Evolutionary conservation across 225 moss, liverwort and hornwort genomes (phyloP).

Genomic region (Pleurozium schreberi): DNA sequence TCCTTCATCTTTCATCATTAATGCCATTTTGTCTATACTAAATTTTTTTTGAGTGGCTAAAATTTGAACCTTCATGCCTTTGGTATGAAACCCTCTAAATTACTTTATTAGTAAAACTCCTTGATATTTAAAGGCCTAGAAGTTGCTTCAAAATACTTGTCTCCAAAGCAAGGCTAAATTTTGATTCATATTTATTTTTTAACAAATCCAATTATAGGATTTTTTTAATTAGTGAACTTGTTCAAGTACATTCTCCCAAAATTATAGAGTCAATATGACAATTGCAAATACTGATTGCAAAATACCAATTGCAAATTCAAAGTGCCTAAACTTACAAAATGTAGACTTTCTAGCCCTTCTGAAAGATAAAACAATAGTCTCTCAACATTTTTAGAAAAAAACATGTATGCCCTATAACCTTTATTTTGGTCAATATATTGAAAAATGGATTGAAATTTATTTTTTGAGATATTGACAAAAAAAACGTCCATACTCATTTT

Average conservation of each 20-base stretch:
- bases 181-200: not conserved
- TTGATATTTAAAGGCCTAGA: not conserved
- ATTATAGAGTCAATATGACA: too few relatives aligned
- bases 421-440: not conserved
- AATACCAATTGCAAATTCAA: too few relatives aligned
- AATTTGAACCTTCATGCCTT: not conserved
- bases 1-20: not conserved
- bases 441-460: too few relatives aligned
- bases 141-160: not conserved
- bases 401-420: not conserved
- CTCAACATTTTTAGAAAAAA: too few relatives aligned
- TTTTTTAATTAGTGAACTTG: not conserved
- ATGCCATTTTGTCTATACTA: too few relatives aligned
- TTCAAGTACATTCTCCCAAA: fast-evolving
- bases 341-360: too few relatives aligned
- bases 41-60: not conserved
- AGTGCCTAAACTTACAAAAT: too few relatives aligned
- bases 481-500: too few relatives aligned
- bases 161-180: not conserved
- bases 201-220: not conserved
- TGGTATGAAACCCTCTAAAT: not conserved
- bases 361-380: too few relatives aligned
- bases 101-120: not conserved
- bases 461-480: too few relatives aligned
- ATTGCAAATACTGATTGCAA: too few relatives aligned